These are phyloP conservation scores for Cochlearia excelsa DNA, from an alignment of 345 rosid genomes.

Conservation along the genomic window DNA sequence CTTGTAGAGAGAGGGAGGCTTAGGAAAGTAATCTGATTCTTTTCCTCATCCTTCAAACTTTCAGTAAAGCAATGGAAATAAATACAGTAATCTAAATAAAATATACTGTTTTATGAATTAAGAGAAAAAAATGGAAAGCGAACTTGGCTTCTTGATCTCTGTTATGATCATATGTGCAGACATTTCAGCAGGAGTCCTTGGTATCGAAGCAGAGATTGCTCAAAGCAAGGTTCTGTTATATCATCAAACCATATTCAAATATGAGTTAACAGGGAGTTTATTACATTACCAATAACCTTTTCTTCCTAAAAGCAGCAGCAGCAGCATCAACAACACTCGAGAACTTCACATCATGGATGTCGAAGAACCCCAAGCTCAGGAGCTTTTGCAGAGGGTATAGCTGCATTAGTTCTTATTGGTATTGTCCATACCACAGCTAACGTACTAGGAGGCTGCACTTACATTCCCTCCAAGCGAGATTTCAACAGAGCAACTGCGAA, in stretches of 20 bases:
- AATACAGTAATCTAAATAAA: conserved; percentile 19
- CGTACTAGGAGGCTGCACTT: conserved; percentile 68
- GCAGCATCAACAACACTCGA: conserved; percentile 58
- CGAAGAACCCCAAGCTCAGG: conserved; percentile 58
- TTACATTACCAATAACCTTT: not conserved
- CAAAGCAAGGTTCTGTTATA: conserved; percentile 35
- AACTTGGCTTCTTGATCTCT: conserved; percentile 36
- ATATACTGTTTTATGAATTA: conserved; percentile 1
- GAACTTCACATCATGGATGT: conserved; percentile 54
- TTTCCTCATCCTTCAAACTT: conserved; percentile 24
- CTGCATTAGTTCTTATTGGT: conserved; percentile 57
- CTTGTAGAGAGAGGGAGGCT: conserved; percentile 15
- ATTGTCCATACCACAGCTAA: conserved; percentile 62
- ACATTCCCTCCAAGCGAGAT: conserved; percentile 55
- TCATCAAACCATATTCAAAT: not conserved
- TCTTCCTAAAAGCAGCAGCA: conserved; percentile 28
- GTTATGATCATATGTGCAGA: conserved; percentile 41
- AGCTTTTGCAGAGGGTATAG: conserved; percentile 74
- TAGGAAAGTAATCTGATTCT: conserved; percentile 36
- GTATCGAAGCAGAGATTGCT: conserved; percentile 39
- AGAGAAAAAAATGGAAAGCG: conserved; percentile 28
- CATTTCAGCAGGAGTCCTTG: conserved; percentile 36
- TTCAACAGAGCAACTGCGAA: conserved; percentile 50
- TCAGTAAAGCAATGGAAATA: conserved; percentile 16
- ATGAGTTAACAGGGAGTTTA: not conserved